phyloP scores from a whole-genome alignment of 352 stramenopile species.

The Phytopythium mirpurense region DNA sequence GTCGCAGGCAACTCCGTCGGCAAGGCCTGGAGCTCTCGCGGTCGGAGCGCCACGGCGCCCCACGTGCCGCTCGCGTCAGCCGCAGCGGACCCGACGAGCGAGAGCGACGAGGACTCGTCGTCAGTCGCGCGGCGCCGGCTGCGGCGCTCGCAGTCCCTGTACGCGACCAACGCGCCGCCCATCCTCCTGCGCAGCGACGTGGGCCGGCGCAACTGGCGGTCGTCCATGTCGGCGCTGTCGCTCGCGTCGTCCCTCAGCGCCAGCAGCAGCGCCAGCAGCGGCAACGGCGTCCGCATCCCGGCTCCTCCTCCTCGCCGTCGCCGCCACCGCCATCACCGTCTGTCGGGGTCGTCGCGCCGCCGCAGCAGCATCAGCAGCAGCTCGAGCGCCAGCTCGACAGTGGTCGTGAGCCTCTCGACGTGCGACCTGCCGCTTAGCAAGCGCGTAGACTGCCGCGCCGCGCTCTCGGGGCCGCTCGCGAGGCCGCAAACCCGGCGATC shows the following conservation, averaged over 20 bases:
- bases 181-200: constrained; percentile 44
- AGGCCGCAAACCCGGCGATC: neutral
- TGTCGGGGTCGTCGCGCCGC: constrained; percentile 5
- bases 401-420: constrained; percentile 7
- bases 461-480: neutral
- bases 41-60: constrained; percentile 2
- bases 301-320: neutral
- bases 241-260: constrained; percentile 27
- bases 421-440: constrained; percentile 2
- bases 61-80: neutral
- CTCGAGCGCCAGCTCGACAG: constrained; percentile 8
- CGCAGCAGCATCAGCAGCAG: constrained; percentile 8
- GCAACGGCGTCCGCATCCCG: neutral
- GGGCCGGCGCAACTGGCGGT: constrained; percentile 33
- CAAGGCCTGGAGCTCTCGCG: constrained; percentile 5
- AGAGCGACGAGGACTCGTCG: neutral
- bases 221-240: constrained; percentile 36
- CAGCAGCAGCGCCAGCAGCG: neutral
- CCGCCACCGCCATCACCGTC: neutral
- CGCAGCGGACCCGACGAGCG: neutral
- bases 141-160: constrained; percentile 2
- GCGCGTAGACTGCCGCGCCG: constrained; percentile 4
- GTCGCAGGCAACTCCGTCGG: neutral
- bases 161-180: constrained; percentile 22
- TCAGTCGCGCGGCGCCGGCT: neutral